Evolutionary conservation across 108 stramenopile species (phyloP), one percentile per base, ranked within the genome.

Genomic region (Stephanodiscus minutulus): DNA sequence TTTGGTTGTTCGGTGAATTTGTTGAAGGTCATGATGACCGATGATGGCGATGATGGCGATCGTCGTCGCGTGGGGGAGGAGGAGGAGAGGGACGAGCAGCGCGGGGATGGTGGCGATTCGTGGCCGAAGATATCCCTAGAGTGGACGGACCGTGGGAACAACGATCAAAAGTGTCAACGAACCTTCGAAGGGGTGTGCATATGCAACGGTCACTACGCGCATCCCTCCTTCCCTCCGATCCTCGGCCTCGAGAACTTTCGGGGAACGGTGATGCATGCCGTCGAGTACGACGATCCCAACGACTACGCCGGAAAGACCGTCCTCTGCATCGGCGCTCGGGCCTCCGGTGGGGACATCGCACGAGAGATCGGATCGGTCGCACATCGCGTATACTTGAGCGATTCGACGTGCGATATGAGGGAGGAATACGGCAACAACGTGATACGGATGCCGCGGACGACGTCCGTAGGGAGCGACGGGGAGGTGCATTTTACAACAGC

Each of bases 131-230:
- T 74, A 44, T 55, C 50, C 18, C 24, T 77, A 46, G 59, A 62
- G 49, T 65, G 57, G 78, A 85, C 48, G 27, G 61, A 39, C 49
- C 78, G 7, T 58, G 37, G 12, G 9, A 22, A 49, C 35, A 39
- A 12, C 36, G 29, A 53, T 17, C 9, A 43, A 55, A 57, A 36
- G 5, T 67, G 56, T 21, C 44, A 62, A 37, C 82, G 83, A 66
- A 70, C 73, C 17, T 97, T 95, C 68, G 96, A 98, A 66, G 88
- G 82, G 20, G 93, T 98, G 6, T 82, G 81, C 64, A 75, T 98
- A 44, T 92, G 91, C 81, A 98, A 96, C 70, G 97, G 97, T 15
- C 97, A 98, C 68, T 98, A 90, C 73, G 74, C 84, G 28, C 39
- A 46, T 36, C 90, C 96, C 7, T 85, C 83, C 12, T 47, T 46